Percentiles rank a stretch among this genome's conserved stretches.
These are phyloP conservation scores for Nemania sp. DNA, from an alignment of 2,329 filamentous ascomycete genomes.

Conservation along the genomic window DNA sequence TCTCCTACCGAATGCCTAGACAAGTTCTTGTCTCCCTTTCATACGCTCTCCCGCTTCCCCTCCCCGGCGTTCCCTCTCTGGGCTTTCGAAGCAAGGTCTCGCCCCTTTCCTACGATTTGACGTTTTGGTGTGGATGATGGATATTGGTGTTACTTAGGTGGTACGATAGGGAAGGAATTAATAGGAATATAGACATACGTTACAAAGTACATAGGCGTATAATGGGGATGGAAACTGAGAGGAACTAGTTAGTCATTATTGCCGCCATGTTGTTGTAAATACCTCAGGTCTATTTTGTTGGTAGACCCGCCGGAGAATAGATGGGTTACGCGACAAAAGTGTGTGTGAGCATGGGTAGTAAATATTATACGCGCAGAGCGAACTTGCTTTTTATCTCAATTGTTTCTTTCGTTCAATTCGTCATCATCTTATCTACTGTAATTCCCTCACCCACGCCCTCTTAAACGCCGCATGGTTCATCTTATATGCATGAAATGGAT, in stretches of 20 bases:
- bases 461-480: neutral
- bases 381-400: neutral
- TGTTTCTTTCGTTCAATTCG: neutral
- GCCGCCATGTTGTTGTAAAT: constrained; percentile 6
- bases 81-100: neutral
- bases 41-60: neutral
- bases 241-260: neutral
- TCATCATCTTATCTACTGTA: constrained; percentile 1
- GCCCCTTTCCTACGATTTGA: neutral
- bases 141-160: neutral
- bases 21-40: constrained; percentile 9
- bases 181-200: neutral
- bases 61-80: neutral
- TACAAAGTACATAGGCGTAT: neutral
- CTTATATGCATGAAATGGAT: neutral
- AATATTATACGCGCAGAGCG: neutral
- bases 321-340: neutral
- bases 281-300: neutral
- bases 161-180: neutral
- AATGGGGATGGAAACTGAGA: neutral
- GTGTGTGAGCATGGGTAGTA: too few species aligned
- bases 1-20: constrained; percentile 21
- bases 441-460: neutral
- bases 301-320: neutral
- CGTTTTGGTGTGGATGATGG: constrained; percentile 3